These are phyloP conservation scores for Botrytis paeoniae DNA, from an alignment of 2,329 filamentous ascomycete genomes.

Conservation along the genomic window DNA sequence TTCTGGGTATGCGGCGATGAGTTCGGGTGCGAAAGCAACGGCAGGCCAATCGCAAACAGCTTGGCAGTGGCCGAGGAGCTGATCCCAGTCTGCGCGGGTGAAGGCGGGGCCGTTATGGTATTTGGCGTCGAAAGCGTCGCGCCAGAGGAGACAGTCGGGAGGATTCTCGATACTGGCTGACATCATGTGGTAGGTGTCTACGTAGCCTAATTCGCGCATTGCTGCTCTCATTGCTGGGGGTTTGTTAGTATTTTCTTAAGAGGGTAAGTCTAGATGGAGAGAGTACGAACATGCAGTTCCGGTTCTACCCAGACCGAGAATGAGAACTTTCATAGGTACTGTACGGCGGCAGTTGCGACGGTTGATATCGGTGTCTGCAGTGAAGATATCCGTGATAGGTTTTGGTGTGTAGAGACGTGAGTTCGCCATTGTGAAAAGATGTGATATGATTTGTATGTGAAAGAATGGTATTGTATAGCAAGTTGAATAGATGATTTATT, in stretches of 20 bases:
- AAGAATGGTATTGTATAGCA: background rate
- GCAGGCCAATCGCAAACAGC: conserved; percentile 29
- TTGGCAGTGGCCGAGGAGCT: conserved; percentile 59
- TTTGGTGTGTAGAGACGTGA: conserved; percentile 37
- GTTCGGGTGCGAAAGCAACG: conserved; percentile 35
- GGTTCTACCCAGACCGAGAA: conserved; percentile 66
- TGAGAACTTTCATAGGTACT: conserved; percentile 70
- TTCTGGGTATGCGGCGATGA: conserved; percentile 27
- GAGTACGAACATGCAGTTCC: conserved; percentile 62
- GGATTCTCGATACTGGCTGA: conserved; percentile 66
- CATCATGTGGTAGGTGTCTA: conserved; percentile 73
- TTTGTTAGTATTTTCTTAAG: background rate
- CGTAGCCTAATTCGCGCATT: conserved; percentile 63
- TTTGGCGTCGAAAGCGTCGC: conserved; percentile 63
- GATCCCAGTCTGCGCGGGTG: conserved; percentile 65
- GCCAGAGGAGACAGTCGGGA: conserved; percentile 65
- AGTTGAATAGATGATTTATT: background rate
- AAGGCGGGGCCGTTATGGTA: conserved; percentile 59
- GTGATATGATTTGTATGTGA: background rate
- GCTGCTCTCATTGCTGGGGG: conserved; percentile 58
- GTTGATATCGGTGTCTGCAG: conserved; percentile 65
- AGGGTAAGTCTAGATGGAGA: background rate
- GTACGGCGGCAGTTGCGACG: conserved; percentile 60
- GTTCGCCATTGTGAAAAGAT: conserved; percentile 23
- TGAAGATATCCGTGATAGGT: conserved; percentile 60